phyloP scores from a whole-genome alignment of 2,329 filamentous ascomycete species.

The Botrytis paeoniae region DNA sequence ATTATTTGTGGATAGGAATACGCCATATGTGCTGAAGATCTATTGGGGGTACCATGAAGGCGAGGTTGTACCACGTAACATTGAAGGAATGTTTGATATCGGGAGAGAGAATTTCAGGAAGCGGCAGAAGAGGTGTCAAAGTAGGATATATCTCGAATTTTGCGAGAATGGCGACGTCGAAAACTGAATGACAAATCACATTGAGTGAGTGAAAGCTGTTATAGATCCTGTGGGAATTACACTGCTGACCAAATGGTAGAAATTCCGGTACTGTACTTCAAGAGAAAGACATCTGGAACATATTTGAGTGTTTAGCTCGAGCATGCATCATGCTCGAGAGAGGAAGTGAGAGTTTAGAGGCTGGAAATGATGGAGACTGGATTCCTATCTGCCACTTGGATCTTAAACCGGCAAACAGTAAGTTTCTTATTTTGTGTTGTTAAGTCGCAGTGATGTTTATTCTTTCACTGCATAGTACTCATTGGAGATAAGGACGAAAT shows the following conservation, averaged over 20 bases:
- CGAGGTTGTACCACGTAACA: background rate
- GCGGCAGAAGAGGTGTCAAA: background rate
- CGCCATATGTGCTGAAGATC: background rate
- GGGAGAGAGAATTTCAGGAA: background rate
- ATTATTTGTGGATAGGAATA: background rate
- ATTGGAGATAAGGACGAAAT: background rate
- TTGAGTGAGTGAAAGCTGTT: background rate
- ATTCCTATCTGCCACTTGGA: background rate
- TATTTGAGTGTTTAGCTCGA: slow-evolving; percentile 6
- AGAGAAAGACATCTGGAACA: slow-evolving; percentile 1
- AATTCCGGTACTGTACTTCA: background rate
- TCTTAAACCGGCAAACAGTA: slow-evolving; percentile 3
- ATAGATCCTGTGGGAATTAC: fast-evolving
- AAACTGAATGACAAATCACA: background rate
- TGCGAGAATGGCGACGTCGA: background rate
- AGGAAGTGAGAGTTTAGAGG: background rate
- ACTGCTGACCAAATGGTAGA: background rate
- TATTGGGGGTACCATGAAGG: background rate
- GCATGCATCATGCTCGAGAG: background rate
- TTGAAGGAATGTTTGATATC: slow-evolving; percentile 2
- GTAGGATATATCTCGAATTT: slow-evolving; percentile 5
- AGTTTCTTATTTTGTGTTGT: background rate
- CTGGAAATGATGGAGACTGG: background rate
- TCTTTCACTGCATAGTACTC: background rate
- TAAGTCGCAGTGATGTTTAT: background rate